Base-by-base conservation (phyloP, 2,329 filamentous ascomycete species). In the Bipolaris sorokiniana region DNA sequence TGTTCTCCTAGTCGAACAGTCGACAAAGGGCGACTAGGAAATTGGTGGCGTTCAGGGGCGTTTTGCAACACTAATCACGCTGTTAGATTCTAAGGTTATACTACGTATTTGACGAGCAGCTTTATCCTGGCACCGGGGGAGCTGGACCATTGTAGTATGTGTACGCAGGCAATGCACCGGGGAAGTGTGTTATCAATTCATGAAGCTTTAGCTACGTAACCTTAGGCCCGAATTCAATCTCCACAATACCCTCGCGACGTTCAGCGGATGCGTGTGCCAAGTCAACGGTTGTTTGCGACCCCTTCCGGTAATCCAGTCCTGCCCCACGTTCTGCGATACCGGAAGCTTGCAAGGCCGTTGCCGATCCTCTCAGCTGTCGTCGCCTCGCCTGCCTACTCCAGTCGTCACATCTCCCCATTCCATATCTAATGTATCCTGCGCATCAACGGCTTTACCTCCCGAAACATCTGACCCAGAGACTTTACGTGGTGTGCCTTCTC, bases 201-300 rank as follows among this genome's bases (percentile, higher is more conserved):
- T 13, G 28, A 31, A 31, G 28, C 28, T 10, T 31, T 31, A 31
- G 28, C 28, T 7, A 23, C 3, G 22, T 3, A 26, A 42, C 20
- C 5, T 2, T 10, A n/a, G 5, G 20, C 9, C 13, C 40, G 40
- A 42, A 42, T 9, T 23, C 20, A 26, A 11, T 41, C 11, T 31
- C 28, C 28, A 31, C 28, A 31, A 4, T 2, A 10, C 20, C 40
- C 40, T 42, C 13, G 20, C 22, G 22, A 22, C 13, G 40, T 26
- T 26, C 40, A 26, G 20, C 40, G 13, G 40, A 31, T 37, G 31
- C 34, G 46, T 48, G n/a, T 31, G 46, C 46, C 46, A 48, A 48
- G 34, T 34, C 34, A 38, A n/a, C 31, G 18, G 33, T 48, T 48
- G 46, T 48, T 37, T 38, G 46, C 5, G 33, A 48, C 46, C 28